Base-by-base conservation (phyloP, 2,329 filamentous ascomycete genomes). In the Zasmidium angulare region DNA sequence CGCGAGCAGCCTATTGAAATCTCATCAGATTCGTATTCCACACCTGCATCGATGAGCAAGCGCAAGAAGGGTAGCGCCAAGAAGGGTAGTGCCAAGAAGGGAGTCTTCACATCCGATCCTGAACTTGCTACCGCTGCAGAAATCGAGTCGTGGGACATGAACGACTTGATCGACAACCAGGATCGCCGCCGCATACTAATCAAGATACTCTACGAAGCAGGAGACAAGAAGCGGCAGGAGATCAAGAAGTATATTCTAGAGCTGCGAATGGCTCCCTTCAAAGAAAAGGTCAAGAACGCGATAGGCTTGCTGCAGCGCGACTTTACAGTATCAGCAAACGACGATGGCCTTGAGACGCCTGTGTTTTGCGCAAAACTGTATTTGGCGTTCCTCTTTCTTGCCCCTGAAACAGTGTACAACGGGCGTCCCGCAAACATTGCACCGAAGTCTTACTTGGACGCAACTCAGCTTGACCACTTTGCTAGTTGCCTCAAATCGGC, bases 131-230 rank as follows among this genome's bases (percentile, higher is more conserved):
- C 46, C 11, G 52, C 53, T 4, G 23, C 40, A 3, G 56, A 66
- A 10, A 60, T 66, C 21, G 59, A 53, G 1, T 53, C 53, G 10
- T 66, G 62, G 62, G 43, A 61, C 29, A 23, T 64, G 22, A 49
- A 57, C 2, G 57, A 62, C 19, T 61, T 66, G 19, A 24, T 61
- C 22, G 26, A 23, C 12, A 43, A 50, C 17, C 7, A 21, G 12
- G 64, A 84, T 61, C 71, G 79, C 11, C 75, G 77, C 43, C 74
- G 78, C 4, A 66, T 81, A 1, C 62, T 82, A 21, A 75, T 80
- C 51, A 78, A 79, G 53, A 62, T 76, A 1, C 65, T 82, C 0
- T 59, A 65, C 7, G 69, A 75, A 11, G 68, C 59, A 14, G 66
- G 63, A 1, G 40, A 50, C 7, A 47, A 63, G 11, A 46, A 46